Evolutionary conservation across 2,329 filamentous ascomycete genomes (phyloP).

Genomic region (Chaetomiaceae sp.): DNA sequence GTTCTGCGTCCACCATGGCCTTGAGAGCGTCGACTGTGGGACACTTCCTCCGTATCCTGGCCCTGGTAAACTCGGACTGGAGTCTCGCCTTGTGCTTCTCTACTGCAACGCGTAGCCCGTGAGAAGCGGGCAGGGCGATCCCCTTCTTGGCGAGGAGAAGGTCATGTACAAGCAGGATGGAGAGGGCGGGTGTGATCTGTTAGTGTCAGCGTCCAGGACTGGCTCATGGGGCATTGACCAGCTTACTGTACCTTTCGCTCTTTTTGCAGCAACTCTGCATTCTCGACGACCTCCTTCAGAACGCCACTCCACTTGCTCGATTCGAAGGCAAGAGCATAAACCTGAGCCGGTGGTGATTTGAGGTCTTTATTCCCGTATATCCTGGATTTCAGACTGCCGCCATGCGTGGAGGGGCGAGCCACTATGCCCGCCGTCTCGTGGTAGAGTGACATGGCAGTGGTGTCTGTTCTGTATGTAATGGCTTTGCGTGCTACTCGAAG

Average conservation of each 20-base stretch:
- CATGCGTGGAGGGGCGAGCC: conserved; percentile 54
- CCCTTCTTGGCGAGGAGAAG: conserved; percentile 76
- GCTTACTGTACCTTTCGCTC: conserved; percentile 82
- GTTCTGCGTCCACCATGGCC: conserved; percentile 50
- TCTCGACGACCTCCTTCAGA: conserved; percentile 85
- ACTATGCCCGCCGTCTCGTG: conserved; percentile 82
- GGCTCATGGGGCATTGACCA: conserved; percentile 1
- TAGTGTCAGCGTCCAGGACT: neutral
- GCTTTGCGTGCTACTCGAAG: no score
- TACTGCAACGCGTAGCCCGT: conserved; percentile 71
- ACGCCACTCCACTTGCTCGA: conserved; percentile 86
- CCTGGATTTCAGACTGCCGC: conserved; percentile 82
- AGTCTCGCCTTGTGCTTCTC: conserved; percentile 79
- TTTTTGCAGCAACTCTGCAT: conserved; percentile 65
- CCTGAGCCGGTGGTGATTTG: conserved; percentile 73
- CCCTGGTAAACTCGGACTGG: conserved; percentile 75
- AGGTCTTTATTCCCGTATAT: conserved; percentile 71
- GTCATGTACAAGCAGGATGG: conserved; percentile 82
- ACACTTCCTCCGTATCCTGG: conserved; percentile 67
- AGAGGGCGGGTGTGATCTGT: conserved; percentile 74
- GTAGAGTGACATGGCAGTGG: conserved; percentile 76
- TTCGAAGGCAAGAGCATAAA: conserved; percentile 85
- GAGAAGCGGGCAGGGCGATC: conserved; percentile 72
- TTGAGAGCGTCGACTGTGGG: conserved; percentile 56
- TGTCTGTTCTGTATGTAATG: neutral